Evolutionary conservation across 352 stramenopile genomes (phyloP).

Genomic region (Salisapilia sapeloensis): DNA sequence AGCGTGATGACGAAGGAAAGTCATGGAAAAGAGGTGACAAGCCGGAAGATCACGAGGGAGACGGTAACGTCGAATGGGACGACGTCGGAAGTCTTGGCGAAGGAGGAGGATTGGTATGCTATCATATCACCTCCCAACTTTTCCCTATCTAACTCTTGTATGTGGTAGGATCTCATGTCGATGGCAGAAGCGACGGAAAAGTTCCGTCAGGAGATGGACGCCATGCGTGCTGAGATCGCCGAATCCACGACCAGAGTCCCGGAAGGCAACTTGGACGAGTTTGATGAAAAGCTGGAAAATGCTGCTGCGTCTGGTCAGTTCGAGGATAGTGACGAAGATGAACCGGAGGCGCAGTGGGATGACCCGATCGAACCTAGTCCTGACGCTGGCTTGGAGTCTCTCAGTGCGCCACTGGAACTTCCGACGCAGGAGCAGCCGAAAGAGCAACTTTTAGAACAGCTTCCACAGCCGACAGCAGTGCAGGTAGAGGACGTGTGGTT

Average conservation of each 20-base stretch:
- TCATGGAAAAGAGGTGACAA: slow-evolving; percentile 41
- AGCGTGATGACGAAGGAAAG: slow-evolving; percentile 18
- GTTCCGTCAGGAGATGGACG: slow-evolving; percentile 77
- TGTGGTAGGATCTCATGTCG: slow-evolving; percentile 47
- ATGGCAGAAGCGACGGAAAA: slow-evolving; percentile 68
- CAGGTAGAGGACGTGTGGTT: slow-evolving; percentile 70
- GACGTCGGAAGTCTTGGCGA: slow-evolving; percentile 22
- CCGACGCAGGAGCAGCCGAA: slow-evolving; percentile 2
- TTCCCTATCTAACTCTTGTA: slow-evolving; percentile 2
- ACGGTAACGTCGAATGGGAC: slow-evolving; percentile 57
- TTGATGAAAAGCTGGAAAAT: slow-evolving; percentile 67
- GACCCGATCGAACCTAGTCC: slow-evolving; percentile 9
- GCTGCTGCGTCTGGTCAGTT: slow-evolving; percentile 59
- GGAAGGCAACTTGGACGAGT: slow-evolving; percentile 43
- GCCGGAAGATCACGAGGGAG: slow-evolving; percentile 9
- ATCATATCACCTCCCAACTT: no score
- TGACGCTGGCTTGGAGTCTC: slow-evolving; percentile 2
- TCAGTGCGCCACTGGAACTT: slow-evolving; percentile 2
- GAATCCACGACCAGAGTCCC: no score
- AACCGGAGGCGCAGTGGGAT: slow-evolving; percentile 43
- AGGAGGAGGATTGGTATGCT: no score
- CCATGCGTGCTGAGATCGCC: slow-evolving; percentile 31
- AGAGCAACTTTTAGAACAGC: slow-evolving; percentile 4
- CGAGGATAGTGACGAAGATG: slow-evolving; percentile 74
- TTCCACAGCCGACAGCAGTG: slow-evolving; percentile 6